phyloP scores from a whole-genome alignment of 176 grass and related monocot species.

The Alopecurus myosuroides region DNA sequence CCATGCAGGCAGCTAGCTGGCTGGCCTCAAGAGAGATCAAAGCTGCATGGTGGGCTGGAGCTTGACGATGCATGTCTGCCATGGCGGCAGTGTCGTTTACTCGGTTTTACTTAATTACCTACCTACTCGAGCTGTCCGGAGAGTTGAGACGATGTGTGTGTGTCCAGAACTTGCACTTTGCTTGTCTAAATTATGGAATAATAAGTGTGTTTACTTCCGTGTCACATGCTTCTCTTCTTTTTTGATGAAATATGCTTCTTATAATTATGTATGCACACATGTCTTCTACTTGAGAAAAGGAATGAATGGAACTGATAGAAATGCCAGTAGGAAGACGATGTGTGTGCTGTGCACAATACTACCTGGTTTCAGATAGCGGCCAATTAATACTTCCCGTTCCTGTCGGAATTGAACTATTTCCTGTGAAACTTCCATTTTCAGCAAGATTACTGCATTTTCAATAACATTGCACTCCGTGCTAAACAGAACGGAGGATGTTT shows the following conservation, averaged over 20 bases:
- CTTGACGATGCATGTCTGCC: not conserved
- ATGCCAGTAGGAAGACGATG: no score
- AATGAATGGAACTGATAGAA: no score
- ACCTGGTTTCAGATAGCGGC: not conserved
- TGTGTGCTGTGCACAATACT: no score
- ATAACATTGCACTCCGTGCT: no score
- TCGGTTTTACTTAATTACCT: not conserved
- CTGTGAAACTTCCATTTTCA: not conserved
- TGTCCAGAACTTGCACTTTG: not conserved
- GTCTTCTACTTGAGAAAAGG: not conserved
- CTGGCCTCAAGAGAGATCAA: not conserved
- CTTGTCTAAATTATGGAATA: constrained; percentile 18
- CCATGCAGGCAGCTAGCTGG: not conserved
- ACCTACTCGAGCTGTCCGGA: not conserved
- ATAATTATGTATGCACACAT: not conserved
- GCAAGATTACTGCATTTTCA: not conserved
- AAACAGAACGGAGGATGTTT: no score
- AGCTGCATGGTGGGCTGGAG: not conserved
- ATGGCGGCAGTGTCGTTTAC: not conserved
- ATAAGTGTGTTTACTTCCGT: not conserved
- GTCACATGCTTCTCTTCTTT: not conserved
- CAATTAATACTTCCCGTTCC: no score
- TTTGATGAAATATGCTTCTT: not conserved
- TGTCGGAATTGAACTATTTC: no score
- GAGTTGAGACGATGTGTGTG: not conserved